A percentile compares a stretch with the other conserved stretches of the same genome.
Conservation (phyloP, 768 basidiomycete species). For the Russula abietina region DNA sequence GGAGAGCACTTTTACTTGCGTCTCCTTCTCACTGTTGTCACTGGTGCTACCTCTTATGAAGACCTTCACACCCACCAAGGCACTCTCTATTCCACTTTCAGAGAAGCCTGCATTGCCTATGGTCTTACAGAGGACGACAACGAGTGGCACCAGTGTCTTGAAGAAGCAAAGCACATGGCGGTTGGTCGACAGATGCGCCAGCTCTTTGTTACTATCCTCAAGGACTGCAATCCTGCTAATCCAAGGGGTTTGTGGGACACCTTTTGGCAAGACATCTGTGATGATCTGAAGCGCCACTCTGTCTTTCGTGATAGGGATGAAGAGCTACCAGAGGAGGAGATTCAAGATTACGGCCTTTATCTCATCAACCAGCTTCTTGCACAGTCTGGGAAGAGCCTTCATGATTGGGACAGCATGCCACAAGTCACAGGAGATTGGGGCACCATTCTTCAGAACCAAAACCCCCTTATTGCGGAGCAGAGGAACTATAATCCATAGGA, state of each 20-base stretch:
- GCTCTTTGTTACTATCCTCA: conserved; percentile 39
- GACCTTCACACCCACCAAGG: too few relatives aligned
- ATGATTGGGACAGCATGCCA: conserved; percentile 33
- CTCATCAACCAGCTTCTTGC: conserved; percentile 33
- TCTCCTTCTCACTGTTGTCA: too few relatives aligned
- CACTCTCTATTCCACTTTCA: conserved; percentile 30
- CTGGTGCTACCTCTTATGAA: too few relatives aligned
- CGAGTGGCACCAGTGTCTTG: conserved; percentile 30
- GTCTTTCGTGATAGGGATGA: not conserved
- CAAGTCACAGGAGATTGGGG: conserved; percentile 29
- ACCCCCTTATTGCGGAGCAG: conserved; percentile 34
- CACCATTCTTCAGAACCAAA: conserved; percentile 3
- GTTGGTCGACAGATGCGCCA: conserved; percentile 34
- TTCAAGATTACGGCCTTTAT: conserved; percentile 40
- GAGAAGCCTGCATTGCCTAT: conserved; percentile 37
- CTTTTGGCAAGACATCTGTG: conserved; percentile 33
- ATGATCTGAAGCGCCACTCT: conserved; percentile 33
- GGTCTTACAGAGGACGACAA: conserved; percentile 41
- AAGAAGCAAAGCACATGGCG: conserved; percentile 13
- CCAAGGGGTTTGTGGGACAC: conserved; percentile 26
- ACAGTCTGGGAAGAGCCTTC: conserved; percentile 26
- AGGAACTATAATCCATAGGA: conserved; percentile 27
- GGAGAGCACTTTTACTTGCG: too few relatives aligned
- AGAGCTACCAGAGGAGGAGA: conserved; percentile 30
- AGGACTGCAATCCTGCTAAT: conserved; percentile 28